Evolutionary conservation across 2,329 filamentous ascomycete species (phyloP).

Genomic region (Neurospora crassa): DNA sequence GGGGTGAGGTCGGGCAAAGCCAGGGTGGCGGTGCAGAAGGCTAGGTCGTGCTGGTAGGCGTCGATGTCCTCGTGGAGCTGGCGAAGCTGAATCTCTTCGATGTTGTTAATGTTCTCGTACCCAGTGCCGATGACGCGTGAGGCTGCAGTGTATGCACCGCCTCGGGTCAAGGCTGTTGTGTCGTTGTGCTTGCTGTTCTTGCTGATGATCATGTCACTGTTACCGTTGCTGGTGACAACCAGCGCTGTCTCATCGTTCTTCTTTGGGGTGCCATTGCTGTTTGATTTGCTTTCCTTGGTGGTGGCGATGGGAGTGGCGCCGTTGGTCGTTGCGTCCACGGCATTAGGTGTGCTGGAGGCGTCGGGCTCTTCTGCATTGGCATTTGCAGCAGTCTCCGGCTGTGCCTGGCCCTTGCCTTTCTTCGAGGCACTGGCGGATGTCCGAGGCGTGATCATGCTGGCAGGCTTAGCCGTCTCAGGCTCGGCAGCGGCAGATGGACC

Average conservation of each 20-base stretch:
- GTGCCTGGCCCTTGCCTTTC: neutral
- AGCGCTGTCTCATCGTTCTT: neutral
- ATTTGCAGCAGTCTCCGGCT: neutral
- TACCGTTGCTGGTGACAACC: neutral
- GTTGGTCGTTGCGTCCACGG: neutral
- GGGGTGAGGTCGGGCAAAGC: conserved; percentile 26
- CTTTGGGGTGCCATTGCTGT: neutral
- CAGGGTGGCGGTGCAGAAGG: conserved; percentile 31
- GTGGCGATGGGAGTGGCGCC: neutral
- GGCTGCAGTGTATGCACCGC: neutral
- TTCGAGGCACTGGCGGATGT: neutral
- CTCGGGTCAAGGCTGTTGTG: neutral
- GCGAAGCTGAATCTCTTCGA: conserved; percentile 23
- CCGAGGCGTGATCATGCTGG: neutral
- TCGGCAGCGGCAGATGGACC: neutral
- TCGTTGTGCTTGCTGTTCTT: neutral
- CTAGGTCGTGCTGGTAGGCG: conserved; percentile 32
- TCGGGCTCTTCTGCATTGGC: neutral
- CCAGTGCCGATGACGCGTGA: neutral
- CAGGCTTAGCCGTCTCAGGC: neutral
- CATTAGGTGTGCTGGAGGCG: neutral
- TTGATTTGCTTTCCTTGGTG: neutral
- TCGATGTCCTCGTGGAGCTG: conserved; percentile 33
- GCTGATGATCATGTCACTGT: neutral
- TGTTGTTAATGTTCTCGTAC: conserved; percentile 6